Evolutionary conservation across 2,329 filamentous ascomycete species (phyloP), one percentile per base, ranked within the genome.

Genomic region (Nothopassalora personata): DNA sequence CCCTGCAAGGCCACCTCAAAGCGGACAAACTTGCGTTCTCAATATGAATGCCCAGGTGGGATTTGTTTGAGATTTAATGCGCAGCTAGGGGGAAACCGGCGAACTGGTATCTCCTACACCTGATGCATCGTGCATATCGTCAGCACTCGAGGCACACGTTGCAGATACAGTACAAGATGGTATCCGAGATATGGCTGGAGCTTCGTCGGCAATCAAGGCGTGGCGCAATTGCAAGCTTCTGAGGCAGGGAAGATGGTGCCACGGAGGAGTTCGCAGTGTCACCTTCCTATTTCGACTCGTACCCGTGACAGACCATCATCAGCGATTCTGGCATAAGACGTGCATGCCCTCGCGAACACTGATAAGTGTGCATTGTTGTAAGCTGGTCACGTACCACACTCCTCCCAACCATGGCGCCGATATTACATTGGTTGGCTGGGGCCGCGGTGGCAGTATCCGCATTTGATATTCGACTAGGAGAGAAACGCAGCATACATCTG

Each of bases 401-500:
- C 18, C 39, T 10, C 43, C 19, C 27, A n/a, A 39, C 10, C 45
- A 57, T 57, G 55, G 55, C 55, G 10, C 48, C 34, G 15, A 52
- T 57, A 15, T 27, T 57, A 49, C 55, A 52, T 9, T 43, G 48
- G 23, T 18, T 48, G 34, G 55, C 47, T 30, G 18, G 11, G 13
- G 51, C 48, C 31, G 23, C 50, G 15, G 23, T 48, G 19, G 51
- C 56, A 11, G 18, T 50, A 5, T 53, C 56, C 30, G 56, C 56
- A n/a, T 39, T 54, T 15, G 43, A 54, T 33, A 54, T 58, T 27
- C 34, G 43, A 18, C 36, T 54, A 15, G 56, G 56, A n/a, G 43
- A 54, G 51, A 58, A 45, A n/a, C 23, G 31, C 10, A 34, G 51
- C 4, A 34, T 36, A n/a, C 46, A 49, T 30, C 33, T 39, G 36